Evolutionary conservation across 176 grass and related monocot genomes (phyloP).

Genomic region (Oryza punctata): DNA sequence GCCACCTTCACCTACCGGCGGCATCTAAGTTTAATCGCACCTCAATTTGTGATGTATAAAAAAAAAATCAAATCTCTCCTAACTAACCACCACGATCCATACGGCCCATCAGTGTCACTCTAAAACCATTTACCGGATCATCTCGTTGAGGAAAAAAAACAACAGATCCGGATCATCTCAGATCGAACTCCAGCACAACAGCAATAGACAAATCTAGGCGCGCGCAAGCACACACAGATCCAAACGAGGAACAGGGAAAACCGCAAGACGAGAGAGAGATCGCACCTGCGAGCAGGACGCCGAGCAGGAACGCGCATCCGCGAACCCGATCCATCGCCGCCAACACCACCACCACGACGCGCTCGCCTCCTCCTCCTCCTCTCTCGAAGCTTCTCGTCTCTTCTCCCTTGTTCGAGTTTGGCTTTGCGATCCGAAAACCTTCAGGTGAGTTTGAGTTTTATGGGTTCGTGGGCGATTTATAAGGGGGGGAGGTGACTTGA

Average conservation of each 20-base stretch:
- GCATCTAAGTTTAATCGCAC: not conserved
- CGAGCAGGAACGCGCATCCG: slow-evolving; percentile 60
- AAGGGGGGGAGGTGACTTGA: not conserved
- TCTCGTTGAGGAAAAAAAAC: not conserved
- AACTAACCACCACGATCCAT: not conserved
- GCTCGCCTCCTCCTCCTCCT: not conserved
- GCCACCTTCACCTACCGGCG: not conserved
- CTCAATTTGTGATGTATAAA: too few relatives aligned
- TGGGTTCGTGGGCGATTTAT: slow-evolving; percentile 31
- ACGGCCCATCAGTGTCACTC: not conserved
- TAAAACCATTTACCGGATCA: not conserved
- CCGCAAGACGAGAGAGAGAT: not conserved
- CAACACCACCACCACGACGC: not conserved
- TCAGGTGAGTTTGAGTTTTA: not conserved
- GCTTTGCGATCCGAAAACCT: not conserved
- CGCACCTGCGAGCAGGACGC: slow-evolving; percentile 64
- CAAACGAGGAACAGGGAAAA: not conserved
- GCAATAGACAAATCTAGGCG: not conserved
- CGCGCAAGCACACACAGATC: slow-evolving; percentile 28
- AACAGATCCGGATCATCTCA: too few relatives aligned
- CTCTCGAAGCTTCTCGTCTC: not conserved
- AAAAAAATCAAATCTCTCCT: too few relatives aligned
- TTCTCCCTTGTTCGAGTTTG: not conserved
- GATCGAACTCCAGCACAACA: not conserved
- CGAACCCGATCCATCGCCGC: slow-evolving; percentile 56